Conservation (phyloP, 2,329 filamentous ascomycete species). For the Aspergillus sergii region DNA sequence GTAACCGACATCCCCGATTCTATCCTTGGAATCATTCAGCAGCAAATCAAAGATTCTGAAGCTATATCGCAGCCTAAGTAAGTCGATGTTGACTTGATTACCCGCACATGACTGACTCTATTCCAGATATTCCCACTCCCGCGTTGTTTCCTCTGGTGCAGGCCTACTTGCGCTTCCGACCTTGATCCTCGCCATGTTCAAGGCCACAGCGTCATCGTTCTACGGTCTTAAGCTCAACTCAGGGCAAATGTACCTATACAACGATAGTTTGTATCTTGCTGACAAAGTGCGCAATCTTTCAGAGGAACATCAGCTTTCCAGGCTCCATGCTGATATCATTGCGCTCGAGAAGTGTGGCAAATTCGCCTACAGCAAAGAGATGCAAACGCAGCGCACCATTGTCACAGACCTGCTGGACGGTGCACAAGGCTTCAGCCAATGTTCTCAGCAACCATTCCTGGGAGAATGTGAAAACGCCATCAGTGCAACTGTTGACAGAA, state of each 20-base stretch:
- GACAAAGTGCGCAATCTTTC: constrained; percentile 55
- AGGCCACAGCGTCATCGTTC: constrained; percentile 50
- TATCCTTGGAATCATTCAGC: constrained; percentile 54
- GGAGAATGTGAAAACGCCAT: constrained; percentile 63
- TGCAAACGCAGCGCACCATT: constrained; percentile 66
- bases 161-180: constrained; percentile 50
- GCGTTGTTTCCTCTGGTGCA: constrained; percentile 44
- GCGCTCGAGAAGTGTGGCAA: constrained; percentile 62
- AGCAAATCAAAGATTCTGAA: constrained; percentile 46
- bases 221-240: constrained; percentile 49
- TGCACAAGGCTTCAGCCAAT: constrained; percentile 63
- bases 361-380: constrained; percentile 63
- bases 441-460: constrained; percentile 61
- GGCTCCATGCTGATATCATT: constrained; percentile 57
- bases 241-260: constrained; percentile 67
- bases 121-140: constrained; percentile 35
- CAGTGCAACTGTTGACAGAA: constrained; percentile 58
- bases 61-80: constrained; percentile 41
- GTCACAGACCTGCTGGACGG: constrained; percentile 64
- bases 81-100: constrained; percentile 17
- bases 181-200: constrained; percentile 53
- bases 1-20: constrained; percentile 85
- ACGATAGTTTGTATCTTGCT: constrained; percentile 62
- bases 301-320: constrained; percentile 49
- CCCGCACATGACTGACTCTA: constrained; percentile 22